Conservation (phyloP, 192 early-diverging fungal species). For the Dimargaris verticillata region DNA sequence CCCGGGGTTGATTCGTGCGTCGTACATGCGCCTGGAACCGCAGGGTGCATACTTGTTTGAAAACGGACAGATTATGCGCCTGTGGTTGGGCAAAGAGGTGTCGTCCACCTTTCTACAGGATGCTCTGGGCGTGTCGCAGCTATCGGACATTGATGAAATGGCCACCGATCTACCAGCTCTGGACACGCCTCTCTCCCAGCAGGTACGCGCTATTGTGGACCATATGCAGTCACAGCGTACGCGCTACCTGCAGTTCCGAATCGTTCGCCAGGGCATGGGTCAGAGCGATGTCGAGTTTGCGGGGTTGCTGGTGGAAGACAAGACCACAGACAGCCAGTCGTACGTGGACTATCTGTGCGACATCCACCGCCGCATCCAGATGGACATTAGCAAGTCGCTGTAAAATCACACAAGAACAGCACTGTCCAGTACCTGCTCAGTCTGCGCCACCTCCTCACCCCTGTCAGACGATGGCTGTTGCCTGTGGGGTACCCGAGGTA, state of each 20-base stretch:
- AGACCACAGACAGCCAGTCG: conserved; percentile 67
- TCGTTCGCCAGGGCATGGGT: conserved; percentile 78
- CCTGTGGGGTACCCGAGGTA: too few species aligned
- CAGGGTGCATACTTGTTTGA: conserved; percentile 73
- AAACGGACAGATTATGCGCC: conserved; percentile 53
- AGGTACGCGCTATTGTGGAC: conserved; percentile 44
- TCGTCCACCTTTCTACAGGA: conserved; percentile 41
- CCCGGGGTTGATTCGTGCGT: conserved; percentile 52
- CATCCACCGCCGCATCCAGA: conserved; percentile 77
- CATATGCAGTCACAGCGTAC: conserved; percentile 46
- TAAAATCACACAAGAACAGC: not conserved
- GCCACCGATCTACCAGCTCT: conserved; percentile 41
- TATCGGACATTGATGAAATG: conserved; percentile 47
- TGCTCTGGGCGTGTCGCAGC: conserved; percentile 63
- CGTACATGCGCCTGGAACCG: conserved; percentile 55
- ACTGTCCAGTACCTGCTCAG: too few species aligned
- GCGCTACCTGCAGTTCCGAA: conserved; percentile 44
- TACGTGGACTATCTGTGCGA: conserved; percentile 86
- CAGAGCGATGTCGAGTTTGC: conserved; percentile 63
- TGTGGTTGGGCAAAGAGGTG: conserved; percentile 78
- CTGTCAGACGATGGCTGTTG: too few species aligned
- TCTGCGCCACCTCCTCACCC: too few species aligned
- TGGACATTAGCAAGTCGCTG: conserved; percentile 33
- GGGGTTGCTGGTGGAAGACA: conserved; percentile 70
- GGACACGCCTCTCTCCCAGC: conserved; percentile 38